Conservation (phyloP, 2,329 filamentous ascomycete species). For the Claviceps digitariae region DNA sequence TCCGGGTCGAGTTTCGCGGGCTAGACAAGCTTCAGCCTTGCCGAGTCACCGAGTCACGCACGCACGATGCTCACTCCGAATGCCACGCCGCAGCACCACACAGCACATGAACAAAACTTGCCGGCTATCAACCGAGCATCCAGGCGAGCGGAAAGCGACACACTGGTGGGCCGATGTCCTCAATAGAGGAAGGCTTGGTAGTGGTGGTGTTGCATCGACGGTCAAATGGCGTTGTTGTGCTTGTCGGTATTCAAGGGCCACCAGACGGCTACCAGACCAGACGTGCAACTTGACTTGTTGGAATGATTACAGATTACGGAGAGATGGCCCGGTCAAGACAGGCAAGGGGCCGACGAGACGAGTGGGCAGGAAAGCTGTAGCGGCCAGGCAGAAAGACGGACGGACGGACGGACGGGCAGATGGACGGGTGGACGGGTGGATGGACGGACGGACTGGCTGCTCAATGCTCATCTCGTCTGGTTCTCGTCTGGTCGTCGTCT, state of each 20-base stretch:
- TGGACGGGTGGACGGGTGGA: no score
- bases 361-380: neutral
- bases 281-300: neutral
- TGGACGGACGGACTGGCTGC: no score
- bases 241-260: neutral
- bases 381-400: neutral
- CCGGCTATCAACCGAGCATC: neutral
- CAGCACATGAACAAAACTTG: neutral
- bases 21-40: neutral
- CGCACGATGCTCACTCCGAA: neutral
- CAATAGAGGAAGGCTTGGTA: neutral
- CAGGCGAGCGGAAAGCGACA: neutral
- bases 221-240: neutral
- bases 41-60: neutral
- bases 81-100: neutral
- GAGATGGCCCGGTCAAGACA: neutral
- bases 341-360: neutral
- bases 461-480: no score
- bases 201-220: neutral
- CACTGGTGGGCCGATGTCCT: neutral
- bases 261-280: neutral
- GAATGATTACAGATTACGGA: neutral
- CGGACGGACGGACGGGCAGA: no score
- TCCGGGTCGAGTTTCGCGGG: neutral
- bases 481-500: no score